Conservation (phyloP, 2,329 filamentous ascomycete species). For the Fulvia fulva region DNA sequence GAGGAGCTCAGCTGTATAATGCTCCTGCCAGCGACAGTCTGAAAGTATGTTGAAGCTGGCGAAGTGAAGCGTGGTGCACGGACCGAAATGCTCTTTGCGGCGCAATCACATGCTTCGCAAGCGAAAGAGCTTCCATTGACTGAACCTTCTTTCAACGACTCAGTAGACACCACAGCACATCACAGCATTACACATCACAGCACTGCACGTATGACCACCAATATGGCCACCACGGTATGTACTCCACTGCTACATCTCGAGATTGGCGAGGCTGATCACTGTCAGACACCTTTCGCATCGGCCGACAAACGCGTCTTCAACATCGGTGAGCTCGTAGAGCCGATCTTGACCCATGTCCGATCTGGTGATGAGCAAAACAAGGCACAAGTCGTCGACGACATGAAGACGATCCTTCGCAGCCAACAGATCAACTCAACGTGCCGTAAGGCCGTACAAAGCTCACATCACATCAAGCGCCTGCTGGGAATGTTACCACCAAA, state of each 20-base stretch:
- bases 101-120: too few species aligned
- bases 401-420: background rate
- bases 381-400: background rate
- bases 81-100: too few species aligned
- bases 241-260: background rate
- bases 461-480: background rate
- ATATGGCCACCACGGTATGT: too few species aligned
- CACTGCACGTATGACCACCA: too few species aligned
- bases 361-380: background rate
- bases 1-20: too few species aligned
- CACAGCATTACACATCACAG: too few species aligned
- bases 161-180: too few species aligned
- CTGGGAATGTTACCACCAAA: background rate
- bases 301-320: background rate
- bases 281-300: background rate
- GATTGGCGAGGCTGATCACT: background rate
- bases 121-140: too few species aligned
- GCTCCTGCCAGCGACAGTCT: too few species aligned
- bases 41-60: too few species aligned
- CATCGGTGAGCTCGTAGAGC: background rate
- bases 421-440: background rate
- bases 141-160: too few species aligned
- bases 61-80: too few species aligned
- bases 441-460: background rate
- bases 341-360: background rate